Percentiles rank a stretch among this genome's conserved stretches.
These are phyloP conservation scores for Silene uniflora DNA, from an alignment of 148 eudicot species.

Conservation along the genomic window DNA sequence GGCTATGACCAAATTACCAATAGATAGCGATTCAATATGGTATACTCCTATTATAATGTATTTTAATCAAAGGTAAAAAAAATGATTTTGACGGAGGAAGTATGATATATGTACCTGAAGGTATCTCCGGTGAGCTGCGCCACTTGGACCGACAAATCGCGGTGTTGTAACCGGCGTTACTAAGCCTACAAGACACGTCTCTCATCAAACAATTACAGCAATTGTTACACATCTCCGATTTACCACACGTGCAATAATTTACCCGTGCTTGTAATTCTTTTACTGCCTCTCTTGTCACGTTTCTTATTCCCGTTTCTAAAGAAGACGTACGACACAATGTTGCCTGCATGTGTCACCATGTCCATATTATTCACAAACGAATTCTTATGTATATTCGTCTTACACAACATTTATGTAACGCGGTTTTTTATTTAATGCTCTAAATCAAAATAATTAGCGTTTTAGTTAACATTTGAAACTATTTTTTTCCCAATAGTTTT, in stretches of 20 bases:
- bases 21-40: too few species aligned
- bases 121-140: constrained; percentile 70
- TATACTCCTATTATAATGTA: too few species aligned
- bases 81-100: too few species aligned
- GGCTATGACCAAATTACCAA: too few species aligned
- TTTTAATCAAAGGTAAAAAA: too few species aligned
- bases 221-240: constrained; percentile 20
- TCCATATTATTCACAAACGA: too few species aligned
- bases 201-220: constrained; percentile 65
- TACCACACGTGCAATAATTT: constrained; percentile 45
- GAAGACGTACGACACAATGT: constrained; percentile 57
- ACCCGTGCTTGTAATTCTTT: constrained; percentile 40
- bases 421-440: too few species aligned
- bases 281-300: constrained; percentile 51
- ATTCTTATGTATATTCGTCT: too few species aligned
- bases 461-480: too few species aligned
- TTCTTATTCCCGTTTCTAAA: constrained; percentile 48
- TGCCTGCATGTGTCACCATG: constrained; percentile 32
- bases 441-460: too few species aligned
- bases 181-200: constrained; percentile 46
- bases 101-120: constrained; percentile 53
- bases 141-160: constrained; percentile 88
- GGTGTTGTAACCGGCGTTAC: constrained; percentile 49
- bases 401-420: too few species aligned
- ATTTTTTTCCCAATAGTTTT: too few species aligned